Evolutionary conservation across 1,284 basidiomycete species (phyloP).

Genomic region (Schizophyllum amplum): DNA sequence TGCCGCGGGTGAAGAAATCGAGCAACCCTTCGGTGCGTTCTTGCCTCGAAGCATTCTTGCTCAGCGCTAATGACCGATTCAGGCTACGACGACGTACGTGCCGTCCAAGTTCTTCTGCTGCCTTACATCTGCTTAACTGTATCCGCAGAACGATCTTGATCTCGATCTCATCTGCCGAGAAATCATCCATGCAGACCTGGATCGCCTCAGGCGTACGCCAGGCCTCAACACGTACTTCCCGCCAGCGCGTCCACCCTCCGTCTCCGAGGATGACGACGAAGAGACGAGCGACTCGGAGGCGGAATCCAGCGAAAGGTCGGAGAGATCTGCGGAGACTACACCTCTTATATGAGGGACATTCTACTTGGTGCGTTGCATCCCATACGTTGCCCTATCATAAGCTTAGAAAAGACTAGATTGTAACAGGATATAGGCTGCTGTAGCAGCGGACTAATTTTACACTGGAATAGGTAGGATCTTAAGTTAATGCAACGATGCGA

Average conservation of each 20-base stretch:
- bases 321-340: neutral
- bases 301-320: neutral
- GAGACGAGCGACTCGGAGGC: neutral
- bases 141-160: constrained; percentile 11
- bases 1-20: constrained; percentile 59
- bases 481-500: neutral
- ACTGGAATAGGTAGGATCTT: neutral
- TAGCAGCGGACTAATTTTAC: neutral
- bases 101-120: neutral
- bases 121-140: neutral
- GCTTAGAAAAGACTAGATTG: neutral
- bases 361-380: neutral
- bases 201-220: constrained; percentile 12
- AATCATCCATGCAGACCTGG: constrained; percentile 13
- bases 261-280: neutral
- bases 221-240: constrained; percentile 13
- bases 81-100: constrained; percentile 11
- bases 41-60: too few relatives aligned
- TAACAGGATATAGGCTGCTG: neutral
- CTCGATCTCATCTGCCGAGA: constrained; percentile 15
- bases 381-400: neutral
- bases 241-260: neutral
- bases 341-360: neutral
- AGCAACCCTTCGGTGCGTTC: constrained; percentile 59
- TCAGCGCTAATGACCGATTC: neutral